Base-by-base conservation (phyloP, 345 rosid species). In the Boechera stricta region DNA sequence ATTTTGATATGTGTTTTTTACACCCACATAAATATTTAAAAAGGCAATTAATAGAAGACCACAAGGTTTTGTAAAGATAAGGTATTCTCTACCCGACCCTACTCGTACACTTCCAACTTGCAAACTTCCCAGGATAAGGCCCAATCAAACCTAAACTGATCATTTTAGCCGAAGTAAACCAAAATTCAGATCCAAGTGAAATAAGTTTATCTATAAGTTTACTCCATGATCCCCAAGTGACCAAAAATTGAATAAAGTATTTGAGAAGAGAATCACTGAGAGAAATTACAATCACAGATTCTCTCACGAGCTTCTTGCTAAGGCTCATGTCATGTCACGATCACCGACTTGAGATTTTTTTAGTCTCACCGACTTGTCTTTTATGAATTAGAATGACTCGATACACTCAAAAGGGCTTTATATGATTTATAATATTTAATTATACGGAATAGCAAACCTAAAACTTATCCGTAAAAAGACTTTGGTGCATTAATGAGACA, bases 321-420 rank as follows among this genome's bases (percentile, higher is more conserved):
- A 45, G 67, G 76, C 67, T 71, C 67, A 77, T 64, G 80, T 71
- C 80, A 47, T 38, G 67, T 71, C 80, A 64, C 72, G 36, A 71
- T 71, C 76, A 51, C 76, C 76, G 76, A 77, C 76, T 61, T 45
- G 51, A 26, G 5, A n/a, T 10, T 59, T 29, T 51, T 70, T 49
- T 55, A 11, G 72, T 36, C 65, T 64, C 72, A 63, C 72, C 80
- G 80, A 77, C 76, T 71, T 71, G 67, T 56, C 60, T 59, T 36
- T 42, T 32, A 45, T 10, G 58, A 31, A 32, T 61, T 47, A 69
- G 11, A 63, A 61, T 49, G 53, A 45, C 54, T 49, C 41, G 12
- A 52, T 53, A 52, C 80, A 61, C 70, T 53, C 6, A 32, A 33
- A 41, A n/a, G 15, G 35, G 47, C 38, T 6, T 41, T 54, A 52